These are phyloP conservation scores for Pichia cactophila DNA, from an alignment of 1,139 yeast genomes.

Conservation along the genomic window DNA sequence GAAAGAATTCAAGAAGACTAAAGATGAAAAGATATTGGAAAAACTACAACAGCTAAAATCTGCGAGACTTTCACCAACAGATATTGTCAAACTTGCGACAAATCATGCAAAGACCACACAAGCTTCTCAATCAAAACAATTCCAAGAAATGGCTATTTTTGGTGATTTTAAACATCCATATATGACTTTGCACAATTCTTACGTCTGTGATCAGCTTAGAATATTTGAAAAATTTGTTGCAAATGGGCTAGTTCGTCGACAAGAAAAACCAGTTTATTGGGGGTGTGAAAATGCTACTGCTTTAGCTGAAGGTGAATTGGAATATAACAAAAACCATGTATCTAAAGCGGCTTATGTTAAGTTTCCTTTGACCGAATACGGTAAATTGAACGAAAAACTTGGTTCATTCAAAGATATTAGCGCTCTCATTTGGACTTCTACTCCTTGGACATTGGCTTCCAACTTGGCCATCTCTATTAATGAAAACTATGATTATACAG, in stretches of 20 bases:
- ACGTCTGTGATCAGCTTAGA: slow-evolving; percentile 66
- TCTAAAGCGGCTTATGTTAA: slow-evolving; percentile 68
- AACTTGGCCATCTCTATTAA: slow-evolving; percentile 79
- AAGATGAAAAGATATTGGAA: slow-evolving; percentile 9
- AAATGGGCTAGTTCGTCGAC: slow-evolving; percentile 67
- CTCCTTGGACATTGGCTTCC: slow-evolving; percentile 95
- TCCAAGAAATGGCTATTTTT: slow-evolving; percentile 68
- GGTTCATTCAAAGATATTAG: slow-evolving; percentile 6
- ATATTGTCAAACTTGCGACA: slow-evolving; percentile 58
- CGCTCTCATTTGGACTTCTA: slow-evolving; percentile 85
- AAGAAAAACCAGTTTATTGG: slow-evolving; percentile 95
- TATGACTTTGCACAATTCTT: slow-evolving; percentile 60
- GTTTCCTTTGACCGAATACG: slow-evolving; percentile 39
- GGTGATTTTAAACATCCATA: slow-evolving; percentile 73
- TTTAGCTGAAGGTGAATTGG: slow-evolving; percentile 91
- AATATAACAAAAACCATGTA: slow-evolving; percentile 65
- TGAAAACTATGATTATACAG: slow-evolving; percentile 48
- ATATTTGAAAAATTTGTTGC: slow-evolving; percentile 62
- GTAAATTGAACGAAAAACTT: slow-evolving; percentile 2
- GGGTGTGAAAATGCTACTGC: slow-evolving; percentile 93
- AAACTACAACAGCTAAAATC: slow-evolving; percentile 16
- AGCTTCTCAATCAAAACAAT: slow-evolving; percentile 53
- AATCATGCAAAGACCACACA: slow-evolving; percentile 63
- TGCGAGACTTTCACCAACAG: slow-evolving; percentile 34
- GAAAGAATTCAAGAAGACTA: slow-evolving; percentile 25